A percentile compares a stretch with the other conserved stretches of the same genome.
Evolutionary conservation across 306 rosid species (phyloP).

Genomic region (Benincasa hispida): DNA sequence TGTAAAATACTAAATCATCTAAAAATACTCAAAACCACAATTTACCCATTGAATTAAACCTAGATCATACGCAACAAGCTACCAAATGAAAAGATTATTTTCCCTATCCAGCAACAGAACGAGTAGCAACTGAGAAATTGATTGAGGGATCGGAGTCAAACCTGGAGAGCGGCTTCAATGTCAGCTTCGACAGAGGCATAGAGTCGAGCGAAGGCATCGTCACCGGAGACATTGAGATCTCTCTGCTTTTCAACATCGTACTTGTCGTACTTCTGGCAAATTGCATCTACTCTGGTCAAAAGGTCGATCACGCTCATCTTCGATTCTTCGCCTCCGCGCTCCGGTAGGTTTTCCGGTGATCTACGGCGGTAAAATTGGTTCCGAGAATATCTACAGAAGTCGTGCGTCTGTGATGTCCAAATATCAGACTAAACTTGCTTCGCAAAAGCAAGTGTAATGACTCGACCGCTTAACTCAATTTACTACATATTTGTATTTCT

Average conservation of each 20-base stretch:
- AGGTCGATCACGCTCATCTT: conserved; percentile 92
- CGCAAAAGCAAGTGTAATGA: too few species aligned
- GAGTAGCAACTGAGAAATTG: background rate
- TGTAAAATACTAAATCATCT: background rate
- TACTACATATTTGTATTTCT: too few species aligned
- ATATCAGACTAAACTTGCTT: too few species aligned
- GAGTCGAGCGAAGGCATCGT: conserved; percentile 87
- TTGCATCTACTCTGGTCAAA: conserved; percentile 86
- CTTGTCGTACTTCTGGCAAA: conserved; percentile 86
- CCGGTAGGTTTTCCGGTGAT: background rate
- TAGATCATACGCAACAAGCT: background rate
- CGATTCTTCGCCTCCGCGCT: conserved; percentile 7
- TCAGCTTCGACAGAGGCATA: conserved; percentile 62
- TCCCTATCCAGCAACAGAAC: background rate
- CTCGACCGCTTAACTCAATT: too few species aligned
- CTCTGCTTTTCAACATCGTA: conserved; percentile 77
- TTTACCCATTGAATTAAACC: background rate
- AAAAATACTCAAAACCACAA: background rate
- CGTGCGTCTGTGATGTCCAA: background rate
- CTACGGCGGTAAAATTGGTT: background rate
- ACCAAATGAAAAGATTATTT: background rate
- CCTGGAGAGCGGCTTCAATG: conserved; percentile 67
- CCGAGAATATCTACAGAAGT: background rate
- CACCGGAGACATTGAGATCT: conserved; percentile 76
- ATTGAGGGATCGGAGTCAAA: conserved; percentile 3